A percentile compares a stretch with the other conserved stretches of the same genome.
phyloP scores from a whole-genome alignment of 2,329 filamentous ascomycete genomes.

The Teratosphaeria destructans region DNA sequence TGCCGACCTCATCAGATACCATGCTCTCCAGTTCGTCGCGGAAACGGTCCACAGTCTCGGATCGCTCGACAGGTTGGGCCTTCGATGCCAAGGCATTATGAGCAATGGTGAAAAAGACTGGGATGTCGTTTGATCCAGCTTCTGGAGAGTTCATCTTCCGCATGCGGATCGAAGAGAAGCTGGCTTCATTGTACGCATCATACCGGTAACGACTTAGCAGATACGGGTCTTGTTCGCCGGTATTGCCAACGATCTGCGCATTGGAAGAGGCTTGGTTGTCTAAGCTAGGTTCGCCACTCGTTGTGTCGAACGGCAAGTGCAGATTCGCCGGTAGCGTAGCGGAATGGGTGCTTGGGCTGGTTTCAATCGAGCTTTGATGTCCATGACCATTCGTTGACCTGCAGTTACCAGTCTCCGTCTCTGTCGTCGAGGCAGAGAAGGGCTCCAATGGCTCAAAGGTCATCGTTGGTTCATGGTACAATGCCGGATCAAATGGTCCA shows the following conservation, averaged over 20 bases:
- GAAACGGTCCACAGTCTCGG: slow-evolving; percentile 15
- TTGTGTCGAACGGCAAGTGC: slow-evolving; percentile 17
- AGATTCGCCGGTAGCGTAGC: slow-evolving; percentile 12
- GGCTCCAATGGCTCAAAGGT: slow-evolving; percentile 19
- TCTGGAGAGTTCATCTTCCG: slow-evolving; percentile 21
- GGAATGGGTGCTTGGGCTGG: slow-evolving; percentile 14
- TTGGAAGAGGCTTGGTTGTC: slow-evolving; percentile 23
- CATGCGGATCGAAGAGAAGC: slow-evolving; percentile 22
- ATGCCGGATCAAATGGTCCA: slow-evolving; percentile 17
- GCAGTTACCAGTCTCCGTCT: slow-evolving; percentile 1
- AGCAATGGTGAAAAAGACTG: slow-evolving; percentile 27
- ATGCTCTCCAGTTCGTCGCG: slow-evolving; percentile 23
- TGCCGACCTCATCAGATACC: slow-evolving; percentile 23
- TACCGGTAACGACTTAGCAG: slow-evolving; percentile 24
- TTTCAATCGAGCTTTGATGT: slow-evolving; percentile 14
- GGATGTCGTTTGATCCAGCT: slow-evolving; percentile 14
- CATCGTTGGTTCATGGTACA: slow-evolving; percentile 18
- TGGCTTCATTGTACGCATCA: slow-evolving; percentile 24
- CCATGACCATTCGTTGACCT: slow-evolving; percentile 5
- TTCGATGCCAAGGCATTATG: slow-evolving; percentile 25
- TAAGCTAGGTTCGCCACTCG: slow-evolving; percentile 21
- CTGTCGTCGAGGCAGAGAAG: slow-evolving; percentile 14
- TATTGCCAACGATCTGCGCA: slow-evolving; percentile 24
- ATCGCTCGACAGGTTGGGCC: slow-evolving; percentile 23
- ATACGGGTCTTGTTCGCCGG: slow-evolving; percentile 24